Evolutionary conservation across 2,329 filamentous ascomycete genomes (phyloP).

Genomic region (Kalmusia sp.): DNA sequence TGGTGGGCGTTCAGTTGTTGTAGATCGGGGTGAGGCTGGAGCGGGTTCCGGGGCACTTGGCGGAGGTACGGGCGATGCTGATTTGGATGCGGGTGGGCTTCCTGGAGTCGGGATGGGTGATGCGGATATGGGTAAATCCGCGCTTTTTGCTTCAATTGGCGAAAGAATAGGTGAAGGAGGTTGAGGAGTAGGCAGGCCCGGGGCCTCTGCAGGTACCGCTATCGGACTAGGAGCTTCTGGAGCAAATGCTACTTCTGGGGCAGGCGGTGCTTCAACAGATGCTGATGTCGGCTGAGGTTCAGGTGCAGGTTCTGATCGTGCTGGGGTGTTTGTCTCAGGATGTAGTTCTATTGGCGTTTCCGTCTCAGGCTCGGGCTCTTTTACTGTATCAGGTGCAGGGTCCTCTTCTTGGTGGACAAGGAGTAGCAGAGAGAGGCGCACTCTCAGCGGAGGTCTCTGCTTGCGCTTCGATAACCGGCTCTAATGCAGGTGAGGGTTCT

Average conservation of each 20-base stretch:
- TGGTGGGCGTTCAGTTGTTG: slow-evolving; percentile 24
- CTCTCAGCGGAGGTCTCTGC: neutral
- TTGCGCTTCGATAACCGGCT: neutral
- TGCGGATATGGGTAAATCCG: neutral
- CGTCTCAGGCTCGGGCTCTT: neutral
- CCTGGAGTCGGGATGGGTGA: slow-evolving; percentile 10
- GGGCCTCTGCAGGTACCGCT: slow-evolving; percentile 1
- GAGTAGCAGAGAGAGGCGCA: neutral
- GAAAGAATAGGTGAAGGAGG: neutral
- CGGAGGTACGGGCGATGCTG: slow-evolving; percentile 21
- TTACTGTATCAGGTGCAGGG: neutral
- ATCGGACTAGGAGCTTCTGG: no score
- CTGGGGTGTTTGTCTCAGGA: neutral
- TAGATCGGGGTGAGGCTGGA: slow-evolving; percentile 28
- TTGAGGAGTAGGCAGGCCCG: neutral
- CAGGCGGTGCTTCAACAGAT: slow-evolving; percentile 1
- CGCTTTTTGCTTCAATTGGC: neutral
- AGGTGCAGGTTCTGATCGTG: neutral
- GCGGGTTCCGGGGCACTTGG: slow-evolving; percentile 22
- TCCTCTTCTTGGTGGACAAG: neutral
- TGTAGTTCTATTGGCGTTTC: neutral
- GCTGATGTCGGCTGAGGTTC: neutral
- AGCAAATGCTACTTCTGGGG: slow-evolving; percentile 9
- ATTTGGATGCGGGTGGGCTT: slow-evolving; percentile 5
- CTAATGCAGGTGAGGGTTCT: neutral